phyloP scores from a whole-genome alignment of 768 basidiomycete species.

The Lentinula raphanica region DNA sequence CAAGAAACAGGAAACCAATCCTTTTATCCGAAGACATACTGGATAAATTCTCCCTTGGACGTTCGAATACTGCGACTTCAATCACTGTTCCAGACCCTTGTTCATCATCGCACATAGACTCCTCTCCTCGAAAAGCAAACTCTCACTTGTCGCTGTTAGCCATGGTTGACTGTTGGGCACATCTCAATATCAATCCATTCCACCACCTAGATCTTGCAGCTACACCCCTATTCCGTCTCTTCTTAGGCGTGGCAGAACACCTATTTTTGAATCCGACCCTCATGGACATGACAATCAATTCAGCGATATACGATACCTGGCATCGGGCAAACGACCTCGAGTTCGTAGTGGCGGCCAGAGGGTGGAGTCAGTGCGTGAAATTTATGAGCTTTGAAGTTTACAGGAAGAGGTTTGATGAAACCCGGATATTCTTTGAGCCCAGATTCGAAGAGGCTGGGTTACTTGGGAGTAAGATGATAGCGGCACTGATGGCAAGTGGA shows the following conservation, averaged over 20 bases:
- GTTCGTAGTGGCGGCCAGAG: constrained; percentile 88
- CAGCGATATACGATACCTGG: constrained; percentile 69
- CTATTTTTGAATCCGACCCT: constrained; percentile 71
- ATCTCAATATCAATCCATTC: constrained; percentile 81
- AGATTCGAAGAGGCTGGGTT: constrained; percentile 83
- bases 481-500: constrained; percentile 70
- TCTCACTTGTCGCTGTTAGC: constrained; percentile 92
- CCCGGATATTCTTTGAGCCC: constrained; percentile 76
- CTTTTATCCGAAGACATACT: constrained; percentile 80
- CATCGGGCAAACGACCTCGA: constrained; percentile 89
- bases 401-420: constrained; percentile 71
- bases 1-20: constrained; percentile 44
- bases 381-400: constrained; percentile 93
- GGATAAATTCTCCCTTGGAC: constrained; percentile 83
- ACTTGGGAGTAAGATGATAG: constrained; percentile 86
- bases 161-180: constrained; percentile 98
- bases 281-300: constrained; percentile 65
- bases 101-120: neutral
- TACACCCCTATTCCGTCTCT: constrained; percentile 92
- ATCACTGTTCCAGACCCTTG: neutral
- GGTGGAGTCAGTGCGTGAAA: constrained; percentile 93
- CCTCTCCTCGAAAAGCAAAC: constrained; percentile 32
- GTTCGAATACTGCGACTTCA: constrained; percentile 14
- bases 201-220: constrained; percentile 89
- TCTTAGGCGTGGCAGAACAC: constrained; percentile 96